Evolutionary conservation across 495 filamentous ascomycete genomes (phyloP).

Genomic region (Podospora conica): DNA sequence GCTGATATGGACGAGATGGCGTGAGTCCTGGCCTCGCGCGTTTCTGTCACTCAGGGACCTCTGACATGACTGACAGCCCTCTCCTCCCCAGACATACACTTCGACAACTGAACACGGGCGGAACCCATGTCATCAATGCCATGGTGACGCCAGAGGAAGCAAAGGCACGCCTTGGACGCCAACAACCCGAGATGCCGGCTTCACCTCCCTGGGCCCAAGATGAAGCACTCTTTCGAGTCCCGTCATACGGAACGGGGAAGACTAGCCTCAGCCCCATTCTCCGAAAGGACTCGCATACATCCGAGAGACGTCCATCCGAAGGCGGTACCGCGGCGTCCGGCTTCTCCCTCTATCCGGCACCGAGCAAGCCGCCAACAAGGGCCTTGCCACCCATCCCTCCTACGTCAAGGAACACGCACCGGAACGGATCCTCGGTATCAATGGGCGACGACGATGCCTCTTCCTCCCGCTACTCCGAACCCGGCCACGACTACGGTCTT

Average conservation of each 20-base stretch:
- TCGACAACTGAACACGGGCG: constrained; percentile 8
- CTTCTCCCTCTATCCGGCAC: constrained; percentile 25
- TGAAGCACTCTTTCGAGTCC: background rate
- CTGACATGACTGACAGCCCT: background rate
- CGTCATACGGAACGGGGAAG: background rate
- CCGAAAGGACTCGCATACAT: constrained; percentile 18
- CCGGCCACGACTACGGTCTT: background rate
- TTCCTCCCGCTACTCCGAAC: background rate
- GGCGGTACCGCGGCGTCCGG: constrained; percentile 8
- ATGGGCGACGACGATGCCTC: background rate
- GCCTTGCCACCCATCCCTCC: constrained; percentile 21
- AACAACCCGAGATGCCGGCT: background rate
- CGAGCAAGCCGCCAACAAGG: constrained; percentile 17
- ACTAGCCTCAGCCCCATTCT: background rate
- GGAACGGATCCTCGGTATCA: background rate
- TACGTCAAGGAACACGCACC: background rate
- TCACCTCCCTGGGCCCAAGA: background rate
- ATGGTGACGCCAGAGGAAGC: background rate
- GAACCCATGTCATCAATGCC: background rate
- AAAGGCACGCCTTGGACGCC: background rate
- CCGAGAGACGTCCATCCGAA: constrained; percentile 21
- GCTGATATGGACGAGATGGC: constrained; percentile 18
- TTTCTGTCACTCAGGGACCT: background rate
- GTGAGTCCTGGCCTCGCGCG: constrained; percentile 1
- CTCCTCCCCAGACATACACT: constrained; percentile 6